phyloP scores from a whole-genome alignment of 2,329 filamentous ascomycete genomes.

The Colletotrichum lentis region DNA sequence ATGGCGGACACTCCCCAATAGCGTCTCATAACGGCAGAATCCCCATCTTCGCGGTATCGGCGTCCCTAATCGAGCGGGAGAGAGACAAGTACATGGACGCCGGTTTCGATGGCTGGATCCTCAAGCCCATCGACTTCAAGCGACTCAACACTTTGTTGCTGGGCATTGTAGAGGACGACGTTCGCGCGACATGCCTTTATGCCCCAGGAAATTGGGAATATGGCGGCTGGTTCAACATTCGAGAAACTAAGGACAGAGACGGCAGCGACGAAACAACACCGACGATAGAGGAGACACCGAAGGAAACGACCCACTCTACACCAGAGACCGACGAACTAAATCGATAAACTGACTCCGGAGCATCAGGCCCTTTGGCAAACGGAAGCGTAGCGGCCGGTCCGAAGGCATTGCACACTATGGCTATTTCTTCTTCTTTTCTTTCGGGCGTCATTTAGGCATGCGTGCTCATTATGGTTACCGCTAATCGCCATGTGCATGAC shows the following conservation, averaged over 20 bases:
- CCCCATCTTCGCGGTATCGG: constrained; percentile 87
- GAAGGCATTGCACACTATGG: too few species aligned
- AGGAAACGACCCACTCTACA: background rate
- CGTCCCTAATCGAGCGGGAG: constrained; percentile 77
- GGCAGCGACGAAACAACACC: background rate
- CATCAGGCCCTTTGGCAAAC: background rate
- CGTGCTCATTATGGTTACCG: background rate
- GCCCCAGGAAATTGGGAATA: constrained; percentile 77
- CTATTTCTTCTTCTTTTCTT: background rate
- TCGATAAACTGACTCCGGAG: background rate
- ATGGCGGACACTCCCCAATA: constrained; percentile 63
- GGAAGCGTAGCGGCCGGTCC: background rate
- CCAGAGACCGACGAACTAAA: background rate
- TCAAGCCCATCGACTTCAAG: constrained; percentile 86
- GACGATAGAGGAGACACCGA: background rate
- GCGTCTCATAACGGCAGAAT: constrained; percentile 70
- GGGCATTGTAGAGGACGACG: constrained; percentile 70
- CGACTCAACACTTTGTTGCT: constrained; percentile 73
- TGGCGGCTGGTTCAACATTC: constrained; percentile 79
- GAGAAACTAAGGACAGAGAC: constrained; percentile 25
- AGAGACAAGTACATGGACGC: constrained; percentile 74
- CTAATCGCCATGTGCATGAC: background rate
- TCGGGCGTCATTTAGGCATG: background rate
- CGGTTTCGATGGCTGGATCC: constrained; percentile 90
- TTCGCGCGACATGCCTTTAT: constrained; percentile 72